These are phyloP conservation scores for Nepenthes gracilis DNA, from an alignment of 148 eudicot species.

Conservation along the genomic window DNA sequence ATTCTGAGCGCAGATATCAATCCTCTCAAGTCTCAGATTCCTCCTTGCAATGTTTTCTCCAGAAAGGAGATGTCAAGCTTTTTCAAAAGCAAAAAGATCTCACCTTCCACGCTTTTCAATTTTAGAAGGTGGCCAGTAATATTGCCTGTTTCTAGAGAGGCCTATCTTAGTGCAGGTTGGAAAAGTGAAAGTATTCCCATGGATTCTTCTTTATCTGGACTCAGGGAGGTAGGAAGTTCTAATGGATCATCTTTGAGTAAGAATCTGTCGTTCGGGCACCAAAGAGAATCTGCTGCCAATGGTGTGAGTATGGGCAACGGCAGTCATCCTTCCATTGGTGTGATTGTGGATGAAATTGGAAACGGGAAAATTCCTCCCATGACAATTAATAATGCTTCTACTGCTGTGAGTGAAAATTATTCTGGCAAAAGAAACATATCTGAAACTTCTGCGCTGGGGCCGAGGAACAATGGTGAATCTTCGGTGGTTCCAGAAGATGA, in stretches of 20 bases:
- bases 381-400: conserved; percentile 12
- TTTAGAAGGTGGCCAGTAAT: conserved; percentile 26
- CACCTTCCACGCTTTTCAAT: conserved; percentile 35
- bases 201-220: conserved; percentile 11
- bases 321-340: conserved; percentile 13
- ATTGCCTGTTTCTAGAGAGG: conserved; percentile 20
- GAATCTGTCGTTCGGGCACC: conserved; percentile 14
- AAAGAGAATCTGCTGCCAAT: conserved; percentile 10
- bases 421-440: conserved; percentile 11
- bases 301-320: conserved; percentile 14
- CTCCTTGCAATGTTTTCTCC: conserved; percentile 62
- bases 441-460: conserved; percentile 11
- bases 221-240: conserved; percentile 14
- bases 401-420: conserved; percentile 11
- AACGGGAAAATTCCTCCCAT: conserved; percentile 10
- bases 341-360: conserved; percentile 11
- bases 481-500: conserved; percentile 26
- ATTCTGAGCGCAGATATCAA: conserved; percentile 21
- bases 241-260: conserved; percentile 33
- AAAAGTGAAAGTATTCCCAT: conserved; percentile 17
- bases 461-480: conserved; percentile 22
- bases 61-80: conserved; percentile 68
- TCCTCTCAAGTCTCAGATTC: conserved; percentile 68
- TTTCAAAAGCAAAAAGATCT: conserved; percentile 40
- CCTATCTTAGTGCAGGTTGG: conserved; percentile 11